Base-by-base conservation (phyloP, 2,329 filamentous ascomycete species). In the Aspergillus spinulosporus region DNA sequence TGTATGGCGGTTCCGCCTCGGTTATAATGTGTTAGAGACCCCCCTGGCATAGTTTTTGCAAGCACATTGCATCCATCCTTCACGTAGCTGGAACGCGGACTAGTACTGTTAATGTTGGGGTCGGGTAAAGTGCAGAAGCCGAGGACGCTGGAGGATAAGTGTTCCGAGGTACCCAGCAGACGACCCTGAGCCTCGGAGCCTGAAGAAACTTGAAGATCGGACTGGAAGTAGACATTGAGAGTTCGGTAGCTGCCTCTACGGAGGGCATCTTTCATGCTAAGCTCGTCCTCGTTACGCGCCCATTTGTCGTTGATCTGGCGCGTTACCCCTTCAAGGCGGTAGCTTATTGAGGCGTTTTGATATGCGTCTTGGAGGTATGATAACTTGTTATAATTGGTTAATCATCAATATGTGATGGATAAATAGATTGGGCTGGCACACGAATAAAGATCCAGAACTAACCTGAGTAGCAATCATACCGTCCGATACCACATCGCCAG, bases 151-250 rank as follows among this genome's bases (percentile, higher is more conserved):
- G 67, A 62, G 1, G 66, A 45, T 31, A 66, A 51, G 40, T 62
- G 63, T 42, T 44, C 60, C 9, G 58, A 52, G 3, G 51, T 11
- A 31, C 49, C 49, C 7, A 57, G 52, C 26, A 59, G 58, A 9
- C 61, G 58, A 21, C 56, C 69, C 3, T 66, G 65, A 4, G 66
- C 64, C 9, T 62, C 51, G 34, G 65, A 62, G 9, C 56, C 62
- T 4, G 65, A 49, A 3, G 67, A 59, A 0, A 66, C 59, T 32
- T 74, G 68, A 11, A 85, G 74, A 54, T 84, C 75, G 36, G 79
- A 80, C 68, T 84, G 80, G 72, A 84, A 85, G 72, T 84, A 85
- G 57, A 86, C 72, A 67, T 86, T 86, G 36, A 85, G 74, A 1
- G 78, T 77, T 39, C 64, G 59, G 69, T 86, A 86, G 39, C 68